A percentile compares a stretch with the other conserved stretches of the same genome.
phyloP scores from a whole-genome alignment of 1,284 basidiomycete genomes.

The Tilletia indica region DNA sequence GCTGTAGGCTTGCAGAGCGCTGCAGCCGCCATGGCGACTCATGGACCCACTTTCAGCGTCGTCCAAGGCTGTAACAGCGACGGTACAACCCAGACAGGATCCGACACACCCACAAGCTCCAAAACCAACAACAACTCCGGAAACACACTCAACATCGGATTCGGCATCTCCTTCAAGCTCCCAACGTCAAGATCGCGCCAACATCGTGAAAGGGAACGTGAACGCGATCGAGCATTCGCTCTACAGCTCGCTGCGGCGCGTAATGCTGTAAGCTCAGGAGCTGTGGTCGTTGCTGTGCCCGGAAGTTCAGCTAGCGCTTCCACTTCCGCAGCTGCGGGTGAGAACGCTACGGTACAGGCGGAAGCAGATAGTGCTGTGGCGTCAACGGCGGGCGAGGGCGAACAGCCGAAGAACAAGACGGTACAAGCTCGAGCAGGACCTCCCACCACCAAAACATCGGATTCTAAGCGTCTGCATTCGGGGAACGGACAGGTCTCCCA shows the following conservation, averaged over 20 bases:
- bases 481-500: not conserved
- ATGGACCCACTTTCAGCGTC: conserved; percentile 5
- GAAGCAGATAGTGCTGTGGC: not conserved
- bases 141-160: conserved; percentile 8
- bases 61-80: conserved; percentile 1
- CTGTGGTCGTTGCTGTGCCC: conserved; percentile 2
- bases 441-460: no score
- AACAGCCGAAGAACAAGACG: no score
- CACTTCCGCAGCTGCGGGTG: conserved; percentile 1
- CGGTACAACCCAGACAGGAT: not conserved
- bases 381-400: not conserved
- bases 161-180: not conserved
- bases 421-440: no score
- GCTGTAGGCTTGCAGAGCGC: conserved; percentile 5
- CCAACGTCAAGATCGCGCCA: not conserved
- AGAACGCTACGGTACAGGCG: not conserved
- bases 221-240: not conserved
- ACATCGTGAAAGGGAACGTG: not conserved
- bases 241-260: not conserved
- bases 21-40: not conserved
- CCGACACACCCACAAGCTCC: not conserved
- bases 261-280: not conserved
- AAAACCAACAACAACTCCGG: not conserved
- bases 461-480: no score
- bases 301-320: conserved; percentile 1